Evolutionary conservation across 1,139 yeast species (phyloP).

Genomic region (Debaryomycetaceae sp.): DNA sequence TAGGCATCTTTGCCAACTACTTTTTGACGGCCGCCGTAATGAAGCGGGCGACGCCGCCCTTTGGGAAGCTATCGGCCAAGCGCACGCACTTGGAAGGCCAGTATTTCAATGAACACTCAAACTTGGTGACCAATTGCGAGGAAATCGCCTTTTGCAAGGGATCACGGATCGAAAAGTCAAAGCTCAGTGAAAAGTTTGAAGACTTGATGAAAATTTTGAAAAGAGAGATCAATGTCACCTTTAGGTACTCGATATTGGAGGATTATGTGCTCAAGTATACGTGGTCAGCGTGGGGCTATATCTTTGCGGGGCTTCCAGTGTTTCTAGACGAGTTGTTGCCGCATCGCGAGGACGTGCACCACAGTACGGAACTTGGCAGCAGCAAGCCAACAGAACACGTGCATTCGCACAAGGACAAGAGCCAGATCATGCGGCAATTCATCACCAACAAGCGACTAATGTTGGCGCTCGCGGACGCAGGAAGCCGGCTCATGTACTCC

Average conservation of each 20-base stretch:
- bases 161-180: conserved; percentile 64
- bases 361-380: not conserved
- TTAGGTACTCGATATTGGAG: conserved; percentile 62
- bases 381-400: not conserved
- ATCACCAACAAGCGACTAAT: conserved; percentile 83
- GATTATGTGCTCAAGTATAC: conserved; percentile 83
- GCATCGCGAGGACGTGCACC: conserved; percentile 5
- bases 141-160: conserved; percentile 95
- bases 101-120: conserved; percentile 78
- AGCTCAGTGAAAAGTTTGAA: conserved; percentile 49
- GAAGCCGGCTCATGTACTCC: conserved; percentile 92
- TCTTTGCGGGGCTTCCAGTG: conserved; percentile 85
- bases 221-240: conserved; percentile 40
- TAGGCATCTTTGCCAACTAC: conserved; percentile 75
- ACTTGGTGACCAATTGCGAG: conserved; percentile 80
- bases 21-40: conserved; percentile 69
- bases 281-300: conserved; percentile 91
- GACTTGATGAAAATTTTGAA: conserved; percentile 37
- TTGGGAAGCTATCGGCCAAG: conserved; percentile 66
- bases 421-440: conserved; percentile 72
- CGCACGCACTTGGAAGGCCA: conserved; percentile 81
- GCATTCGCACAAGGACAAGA: conserved; percentile 22
- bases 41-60: conserved; percentile 69
- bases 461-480: conserved; percentile 91
- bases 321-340: conserved; percentile 37